A percentile compares a stretch with the other conserved stretches of the same genome.
phyloP scores from a whole-genome alignment of 2,329 filamentous ascomycete species.

The Rhytidhysteron rufulum region DNA sequence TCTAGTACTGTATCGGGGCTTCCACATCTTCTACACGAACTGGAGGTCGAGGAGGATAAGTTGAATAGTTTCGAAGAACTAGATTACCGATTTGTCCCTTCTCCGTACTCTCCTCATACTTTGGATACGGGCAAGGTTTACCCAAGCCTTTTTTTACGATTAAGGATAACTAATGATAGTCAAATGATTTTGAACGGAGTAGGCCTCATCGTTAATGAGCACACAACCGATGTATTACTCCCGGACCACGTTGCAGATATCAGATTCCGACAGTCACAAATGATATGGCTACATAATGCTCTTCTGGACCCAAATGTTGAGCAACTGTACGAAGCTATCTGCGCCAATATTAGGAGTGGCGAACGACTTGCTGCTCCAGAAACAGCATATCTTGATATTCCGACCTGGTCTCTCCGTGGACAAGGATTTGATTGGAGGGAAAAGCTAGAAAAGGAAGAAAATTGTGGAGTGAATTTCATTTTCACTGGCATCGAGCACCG shows the following conservation, averaged over 20 bases:
- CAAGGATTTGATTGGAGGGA: neutral
- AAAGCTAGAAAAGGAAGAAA: constrained; percentile 7
- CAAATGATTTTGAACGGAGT: constrained; percentile 16
- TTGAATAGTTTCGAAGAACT: constrained; percentile 15
- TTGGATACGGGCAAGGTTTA: constrained; percentile 11
- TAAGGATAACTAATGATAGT: constrained; percentile 11
- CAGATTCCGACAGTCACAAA: constrained; percentile 17
- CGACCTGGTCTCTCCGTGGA: constrained; percentile 23
- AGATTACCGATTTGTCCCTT: constrained; percentile 21
- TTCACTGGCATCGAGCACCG: constrained; percentile 27
- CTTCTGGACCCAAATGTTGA: constrained; percentile 12
- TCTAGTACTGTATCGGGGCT: constrained; percentile 18
- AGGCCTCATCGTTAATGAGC: constrained; percentile 18
- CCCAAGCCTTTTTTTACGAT: constrained; percentile 21
- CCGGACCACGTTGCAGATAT: constrained; percentile 26
- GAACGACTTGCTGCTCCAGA: constrained; percentile 24
- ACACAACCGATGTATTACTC: constrained; percentile 25
- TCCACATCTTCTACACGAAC: constrained; percentile 11
- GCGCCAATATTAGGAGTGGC: constrained; percentile 23
- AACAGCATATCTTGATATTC: constrained; percentile 21
- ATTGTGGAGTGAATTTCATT: constrained; percentile 18
- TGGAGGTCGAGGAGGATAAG: too few relatives aligned
- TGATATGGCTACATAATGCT: constrained; percentile 11
- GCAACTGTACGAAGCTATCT: constrained; percentile 14
- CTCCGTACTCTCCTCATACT: constrained; percentile 11